Evolutionary conservation across 345 rosid genomes (phyloP).

Genomic region (Camelina neglecta): DNA sequence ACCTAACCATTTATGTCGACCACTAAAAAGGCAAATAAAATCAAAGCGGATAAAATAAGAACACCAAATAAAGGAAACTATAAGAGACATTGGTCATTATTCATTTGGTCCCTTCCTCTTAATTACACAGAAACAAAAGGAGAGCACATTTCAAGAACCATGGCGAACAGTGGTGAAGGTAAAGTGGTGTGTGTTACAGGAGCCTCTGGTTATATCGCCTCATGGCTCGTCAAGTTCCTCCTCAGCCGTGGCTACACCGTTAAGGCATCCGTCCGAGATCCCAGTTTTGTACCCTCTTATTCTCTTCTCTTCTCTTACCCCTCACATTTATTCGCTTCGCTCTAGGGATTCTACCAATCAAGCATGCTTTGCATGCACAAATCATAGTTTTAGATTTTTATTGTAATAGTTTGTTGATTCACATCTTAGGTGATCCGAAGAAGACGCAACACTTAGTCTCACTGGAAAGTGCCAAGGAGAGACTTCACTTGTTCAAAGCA

Average conservation of each 20-base stretch:
- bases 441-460: constrained; percentile 68
- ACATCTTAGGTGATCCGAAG: constrained; percentile 56
- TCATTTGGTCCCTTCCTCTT: not conserved
- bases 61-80: not conserved
- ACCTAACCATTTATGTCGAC: too few species aligned
- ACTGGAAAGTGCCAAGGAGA: constrained; percentile 76
- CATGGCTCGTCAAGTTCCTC: constrained; percentile 57
- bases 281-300: constrained; percentile 39
- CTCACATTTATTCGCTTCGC: not conserved
- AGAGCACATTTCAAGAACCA: not conserved
- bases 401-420: not conserved
- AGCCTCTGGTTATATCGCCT: constrained; percentile 59
- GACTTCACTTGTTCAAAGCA: constrained; percentile 79
- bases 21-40: too few species aligned
- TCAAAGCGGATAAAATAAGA: too few species aligned
- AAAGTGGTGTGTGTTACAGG: constrained; percentile 58
- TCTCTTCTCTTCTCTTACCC: not conserved
- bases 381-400: not conserved
- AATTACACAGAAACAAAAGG: too few species aligned
- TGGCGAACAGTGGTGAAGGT: constrained; percentile 38
- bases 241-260: constrained; percentile 57
- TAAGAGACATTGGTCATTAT: not conserved
- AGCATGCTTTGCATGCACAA: not conserved
- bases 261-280: constrained; percentile 53
- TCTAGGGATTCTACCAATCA: constrained; percentile 1